These are phyloP conservation scores for Shiraia sp. DNA, from an alignment of 2,329 filamentous ascomycete genomes.

Conservation along the genomic window DNA sequence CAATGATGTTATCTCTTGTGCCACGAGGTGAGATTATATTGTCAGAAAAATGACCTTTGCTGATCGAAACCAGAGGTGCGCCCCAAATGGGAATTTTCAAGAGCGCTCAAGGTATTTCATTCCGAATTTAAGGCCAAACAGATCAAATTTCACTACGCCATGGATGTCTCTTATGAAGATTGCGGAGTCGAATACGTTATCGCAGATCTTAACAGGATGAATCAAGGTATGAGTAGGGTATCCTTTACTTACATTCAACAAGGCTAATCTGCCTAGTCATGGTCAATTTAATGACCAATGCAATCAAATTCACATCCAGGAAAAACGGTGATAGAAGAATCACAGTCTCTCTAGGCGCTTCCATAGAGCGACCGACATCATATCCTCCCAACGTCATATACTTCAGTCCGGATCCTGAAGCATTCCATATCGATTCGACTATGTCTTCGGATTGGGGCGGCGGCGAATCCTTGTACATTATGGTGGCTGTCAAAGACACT, in stretches of 20 bases:
- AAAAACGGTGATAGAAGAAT: slow-evolving; percentile 46
- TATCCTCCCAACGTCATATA: slow-evolving; percentile 52
- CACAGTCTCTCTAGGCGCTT: slow-evolving; percentile 48
- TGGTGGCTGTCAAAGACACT: slow-evolving; percentile 51
- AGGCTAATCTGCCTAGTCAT: slow-evolving; percentile 38
- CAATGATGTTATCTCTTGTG: slow-evolving; percentile 48
- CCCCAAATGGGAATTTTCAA: slow-evolving; percentile 45
- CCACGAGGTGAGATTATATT: slow-evolving; percentile 28
- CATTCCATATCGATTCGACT: slow-evolving; percentile 48
- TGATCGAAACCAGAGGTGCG: slow-evolving; percentile 26
- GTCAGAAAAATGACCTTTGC: neutral
- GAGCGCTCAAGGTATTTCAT: slow-evolving; percentile 46
- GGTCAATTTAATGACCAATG: slow-evolving; percentile 51
- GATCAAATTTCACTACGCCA: slow-evolving; percentile 44
- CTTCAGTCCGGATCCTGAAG: slow-evolving; percentile 42
- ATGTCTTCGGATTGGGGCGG: slow-evolving; percentile 47
- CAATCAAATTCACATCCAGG: slow-evolving; percentile 52
- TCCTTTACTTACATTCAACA: accelerated
- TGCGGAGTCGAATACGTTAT: slow-evolving; percentile 45
- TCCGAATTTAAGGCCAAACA: slow-evolving; percentile 45
- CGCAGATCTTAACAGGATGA: slow-evolving; percentile 44
- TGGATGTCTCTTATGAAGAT: slow-evolving; percentile 48
- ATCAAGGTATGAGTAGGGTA: slow-evolving; percentile 28
- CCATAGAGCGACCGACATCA: slow-evolving; percentile 40
- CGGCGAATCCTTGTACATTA: slow-evolving; percentile 46